Percentiles rank a stretch among this genome's conserved stretches.
These are phyloP conservation scores for Moringa oleifera DNA, from an alignment of 345 rosid species.

Conservation along the genomic window DNA sequence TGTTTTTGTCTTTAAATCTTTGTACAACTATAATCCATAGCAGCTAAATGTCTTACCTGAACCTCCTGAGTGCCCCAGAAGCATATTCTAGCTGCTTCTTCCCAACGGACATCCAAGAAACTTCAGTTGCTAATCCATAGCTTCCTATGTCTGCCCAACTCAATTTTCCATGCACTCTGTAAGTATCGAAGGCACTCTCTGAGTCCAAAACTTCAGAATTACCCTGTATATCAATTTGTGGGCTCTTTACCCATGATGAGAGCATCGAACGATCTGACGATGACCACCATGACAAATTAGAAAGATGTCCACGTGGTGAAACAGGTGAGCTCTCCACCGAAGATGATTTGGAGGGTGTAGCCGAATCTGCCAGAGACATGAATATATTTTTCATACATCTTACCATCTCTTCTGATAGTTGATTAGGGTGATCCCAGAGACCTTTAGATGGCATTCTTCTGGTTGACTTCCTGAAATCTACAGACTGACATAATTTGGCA, in stretches of 20 bases:
- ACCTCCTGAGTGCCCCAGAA: conserved; percentile 78
- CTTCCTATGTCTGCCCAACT: conserved; percentile 81
- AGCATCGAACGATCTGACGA: conserved; percentile 70
- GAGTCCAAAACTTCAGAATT: conserved; percentile 44
- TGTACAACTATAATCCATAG: neutral
- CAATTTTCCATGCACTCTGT: conserved; percentile 73
- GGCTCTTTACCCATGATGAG: conserved; percentile 72
- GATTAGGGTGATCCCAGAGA: conserved; percentile 79
- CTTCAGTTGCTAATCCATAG: conserved; percentile 65
- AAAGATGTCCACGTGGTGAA: conserved; percentile 83
- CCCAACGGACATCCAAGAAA: conserved; percentile 98
- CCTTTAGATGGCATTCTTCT: conserved; percentile 51
- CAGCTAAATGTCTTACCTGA: conserved; percentile 41
- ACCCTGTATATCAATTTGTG: conserved; percentile 53
- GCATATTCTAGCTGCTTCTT: conserved; percentile 92
- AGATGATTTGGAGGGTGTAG: conserved; percentile 46
- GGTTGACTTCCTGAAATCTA: conserved; percentile 36
- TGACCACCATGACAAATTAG: conserved; percentile 77
- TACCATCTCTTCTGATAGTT: conserved; percentile 80
- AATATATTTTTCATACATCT: conserved; percentile 91
- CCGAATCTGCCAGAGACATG: conserved; percentile 73
- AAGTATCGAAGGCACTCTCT: conserved; percentile 72
- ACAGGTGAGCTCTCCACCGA: conserved; percentile 48
- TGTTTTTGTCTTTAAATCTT: conserved; percentile 1
- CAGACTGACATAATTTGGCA: conserved; percentile 20